These are phyloP conservation scores for Clonostachys sp. DNA, from an alignment of 2,329 filamentous ascomycete species.

Conservation along the genomic window DNA sequence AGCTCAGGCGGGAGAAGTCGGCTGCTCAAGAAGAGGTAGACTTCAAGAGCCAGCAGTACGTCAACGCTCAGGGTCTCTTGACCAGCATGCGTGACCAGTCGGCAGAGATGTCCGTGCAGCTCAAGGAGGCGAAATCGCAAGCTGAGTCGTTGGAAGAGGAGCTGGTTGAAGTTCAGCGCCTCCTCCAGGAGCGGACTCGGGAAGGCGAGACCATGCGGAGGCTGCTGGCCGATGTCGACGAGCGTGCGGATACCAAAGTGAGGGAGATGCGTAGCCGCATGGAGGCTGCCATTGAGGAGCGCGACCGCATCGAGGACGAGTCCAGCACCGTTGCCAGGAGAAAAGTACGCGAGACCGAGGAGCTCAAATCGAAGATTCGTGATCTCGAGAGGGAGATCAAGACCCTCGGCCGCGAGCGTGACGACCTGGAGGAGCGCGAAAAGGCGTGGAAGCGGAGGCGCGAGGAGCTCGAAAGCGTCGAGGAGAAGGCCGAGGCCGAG, in stretches of 20 bases:
- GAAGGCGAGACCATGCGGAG: constrained; percentile 95
- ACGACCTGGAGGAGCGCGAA: constrained; percentile 71
- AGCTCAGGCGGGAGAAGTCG: constrained; percentile 63
- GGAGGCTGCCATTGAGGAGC: constrained; percentile 88
- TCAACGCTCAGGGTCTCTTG: constrained; percentile 78
- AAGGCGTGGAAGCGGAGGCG: constrained; percentile 69
- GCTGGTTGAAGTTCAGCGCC: constrained; percentile 78
- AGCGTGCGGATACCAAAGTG: constrained; percentile 73
- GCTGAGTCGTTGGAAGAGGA: constrained; percentile 90
- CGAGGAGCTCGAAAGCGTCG: constrained; percentile 70
- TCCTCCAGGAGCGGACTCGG: constrained; percentile 81
- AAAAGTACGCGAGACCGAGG: constrained; percentile 79
- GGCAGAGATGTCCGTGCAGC: constrained; percentile 81
- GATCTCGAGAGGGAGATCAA: constrained; percentile 78
- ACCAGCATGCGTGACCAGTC: constrained; percentile 92
- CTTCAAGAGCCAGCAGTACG: constrained; percentile 80
- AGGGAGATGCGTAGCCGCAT: constrained; percentile 86
- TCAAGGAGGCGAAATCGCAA: constrained; percentile 81
- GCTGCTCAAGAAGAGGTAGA: constrained; percentile 74
- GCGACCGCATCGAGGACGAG: constrained; percentile 90
- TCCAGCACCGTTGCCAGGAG: constrained; percentile 72
- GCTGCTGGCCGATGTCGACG: constrained; percentile 80
- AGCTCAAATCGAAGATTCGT: constrained; percentile 71
- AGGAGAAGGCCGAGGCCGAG: constrained; percentile 67
- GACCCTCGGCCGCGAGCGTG: constrained; percentile 66